Conservation (phyloP, 768 basidiomycete genomes). For the Trametes maxima region DNA sequence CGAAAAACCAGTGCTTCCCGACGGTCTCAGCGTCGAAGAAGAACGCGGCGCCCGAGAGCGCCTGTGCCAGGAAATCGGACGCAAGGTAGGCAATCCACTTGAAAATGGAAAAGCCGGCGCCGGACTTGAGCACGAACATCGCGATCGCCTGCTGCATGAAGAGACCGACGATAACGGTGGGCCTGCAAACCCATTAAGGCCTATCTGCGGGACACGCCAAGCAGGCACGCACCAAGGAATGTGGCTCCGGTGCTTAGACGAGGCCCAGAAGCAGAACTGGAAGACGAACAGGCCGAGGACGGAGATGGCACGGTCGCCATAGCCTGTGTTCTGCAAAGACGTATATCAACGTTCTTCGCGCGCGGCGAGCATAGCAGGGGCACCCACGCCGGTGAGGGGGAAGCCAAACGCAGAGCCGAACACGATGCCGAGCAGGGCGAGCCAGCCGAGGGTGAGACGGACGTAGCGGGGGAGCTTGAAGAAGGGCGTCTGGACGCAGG, state of each 20-base stretch:
- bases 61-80: conserved; percentile 74
- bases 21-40: conserved; percentile 76
- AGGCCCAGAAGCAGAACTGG: conserved; percentile 72
- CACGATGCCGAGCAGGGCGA: conserved; percentile 72
- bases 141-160: conserved; percentile 86
- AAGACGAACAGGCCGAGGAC: conserved; percentile 80
- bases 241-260: conserved; percentile 61
- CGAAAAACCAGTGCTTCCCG: conserved; percentile 80
- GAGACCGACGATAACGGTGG: conserved; percentile 85
- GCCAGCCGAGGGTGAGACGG: conserved; percentile 72
- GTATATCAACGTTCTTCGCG: conserved; percentile 22
- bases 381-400: conserved; percentile 53
- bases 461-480: conserved; percentile 53
- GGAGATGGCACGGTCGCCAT: conserved; percentile 80
- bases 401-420: conserved; percentile 91
- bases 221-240: conserved; percentile 67
- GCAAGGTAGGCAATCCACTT: conserved; percentile 80
- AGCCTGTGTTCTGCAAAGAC: conserved; percentile 53
- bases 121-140: conserved; percentile 84
- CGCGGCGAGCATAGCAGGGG: conserved; percentile 2
- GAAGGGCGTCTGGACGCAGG: conserved; percentile 67
- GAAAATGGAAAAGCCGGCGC: conserved; percentile 84
- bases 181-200: conserved; percentile 46
- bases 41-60: conserved; percentile 71
- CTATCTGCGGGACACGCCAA: neutral